Percentiles rank a stretch among this genome's conserved stretches.
Evolutionary conservation across 2,329 filamentous ascomycete species (phyloP).

Genomic region (Myriangium duriaei): DNA sequence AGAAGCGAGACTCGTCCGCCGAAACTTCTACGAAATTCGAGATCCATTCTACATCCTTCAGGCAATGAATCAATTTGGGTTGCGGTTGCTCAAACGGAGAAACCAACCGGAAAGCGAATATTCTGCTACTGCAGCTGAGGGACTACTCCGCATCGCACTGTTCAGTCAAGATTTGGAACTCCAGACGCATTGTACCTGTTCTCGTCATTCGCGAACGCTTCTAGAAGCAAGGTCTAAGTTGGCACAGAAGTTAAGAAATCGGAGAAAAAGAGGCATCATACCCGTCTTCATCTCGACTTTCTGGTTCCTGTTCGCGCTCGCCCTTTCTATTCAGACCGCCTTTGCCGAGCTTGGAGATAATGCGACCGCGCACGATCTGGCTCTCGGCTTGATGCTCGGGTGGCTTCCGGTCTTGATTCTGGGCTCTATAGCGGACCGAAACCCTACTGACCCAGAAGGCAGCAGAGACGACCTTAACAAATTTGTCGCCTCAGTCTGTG

Average conservation of each 20-base stretch:
- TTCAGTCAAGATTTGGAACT: conserved; percentile 27
- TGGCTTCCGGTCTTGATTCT: conserved; percentile 36
- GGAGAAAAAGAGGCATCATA: conserved; percentile 29
- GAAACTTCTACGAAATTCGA: conserved; percentile 26
- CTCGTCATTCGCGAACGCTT: conserved; percentile 12
- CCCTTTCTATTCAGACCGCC: conserved; percentile 25
- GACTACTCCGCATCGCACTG: conserved; percentile 27
- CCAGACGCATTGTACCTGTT: background rate
- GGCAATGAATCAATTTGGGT: conserved; percentile 34
- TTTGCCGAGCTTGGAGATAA: conserved; percentile 27
- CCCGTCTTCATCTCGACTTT: conserved; percentile 30
- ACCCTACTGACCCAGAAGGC: conserved; percentile 30
- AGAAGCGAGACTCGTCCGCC: conserved; percentile 2
- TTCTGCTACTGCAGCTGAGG: conserved; percentile 24
- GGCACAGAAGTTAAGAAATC: conserved; percentile 29
- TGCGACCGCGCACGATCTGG: conserved; percentile 32
- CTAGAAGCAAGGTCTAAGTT: conserved; percentile 23
- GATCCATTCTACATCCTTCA: conserved; percentile 35
- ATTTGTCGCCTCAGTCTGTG: conserved; percentile 26
- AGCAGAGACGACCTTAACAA: conserved; percentile 28
- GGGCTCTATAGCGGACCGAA: conserved; percentile 34
- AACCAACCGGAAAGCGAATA: background rate
- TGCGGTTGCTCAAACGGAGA: conserved; percentile 20
- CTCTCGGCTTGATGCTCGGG: conserved; percentile 31
- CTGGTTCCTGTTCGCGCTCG: conserved; percentile 31